Evolutionary conservation across 2,329 filamentous ascomycete genomes (phyloP).

Genomic region (Hypoxylon sp.): DNA sequence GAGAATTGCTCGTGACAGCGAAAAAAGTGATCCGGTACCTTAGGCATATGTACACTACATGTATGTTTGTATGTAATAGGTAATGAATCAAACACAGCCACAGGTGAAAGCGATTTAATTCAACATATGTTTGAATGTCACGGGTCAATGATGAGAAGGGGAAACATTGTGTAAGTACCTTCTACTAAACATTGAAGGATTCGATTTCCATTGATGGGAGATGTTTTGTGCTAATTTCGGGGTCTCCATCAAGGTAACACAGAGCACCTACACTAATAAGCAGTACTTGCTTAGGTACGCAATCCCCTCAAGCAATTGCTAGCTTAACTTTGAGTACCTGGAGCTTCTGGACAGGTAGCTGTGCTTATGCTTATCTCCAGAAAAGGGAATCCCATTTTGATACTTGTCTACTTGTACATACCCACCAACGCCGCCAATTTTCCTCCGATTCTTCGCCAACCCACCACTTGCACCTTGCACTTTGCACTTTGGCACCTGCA

Average conservation of each 20-base stretch:
- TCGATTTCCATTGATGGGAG: background rate
- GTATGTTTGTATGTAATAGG: no score
- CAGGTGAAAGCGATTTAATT: background rate
- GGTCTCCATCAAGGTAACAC: slow-evolving; percentile 4
- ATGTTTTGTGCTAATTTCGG: slow-evolving; percentile 24
- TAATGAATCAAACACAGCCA: background rate
- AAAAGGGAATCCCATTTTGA: slow-evolving; percentile 12
- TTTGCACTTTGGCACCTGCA: slow-evolving; percentile 2
- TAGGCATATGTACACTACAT: no score
- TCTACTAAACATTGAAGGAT: background rate
- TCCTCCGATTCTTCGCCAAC: slow-evolving; percentile 34
- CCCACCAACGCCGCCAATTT: slow-evolving; percentile 30
- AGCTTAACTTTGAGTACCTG: slow-evolving; percentile 16
- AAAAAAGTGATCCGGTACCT: background rate
- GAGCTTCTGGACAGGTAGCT: slow-evolving; percentile 11
- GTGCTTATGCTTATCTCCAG: slow-evolving; percentile 37
- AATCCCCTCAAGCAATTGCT: background rate
- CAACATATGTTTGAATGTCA: background rate
- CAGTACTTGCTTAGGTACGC: slow-evolving; percentile 19
- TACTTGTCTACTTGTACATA: slow-evolving; percentile 14
- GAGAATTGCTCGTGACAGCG: slow-evolving; percentile 4
- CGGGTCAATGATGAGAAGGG: slow-evolving; percentile 2
- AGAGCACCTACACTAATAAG: slow-evolving; percentile 18
- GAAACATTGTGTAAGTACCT: slow-evolving; percentile 1
- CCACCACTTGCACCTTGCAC: slow-evolving; percentile 15